Evolutionary conservation across 2,329 filamentous ascomycete species (phyloP).

Genomic region (Fusarium sp.): DNA sequence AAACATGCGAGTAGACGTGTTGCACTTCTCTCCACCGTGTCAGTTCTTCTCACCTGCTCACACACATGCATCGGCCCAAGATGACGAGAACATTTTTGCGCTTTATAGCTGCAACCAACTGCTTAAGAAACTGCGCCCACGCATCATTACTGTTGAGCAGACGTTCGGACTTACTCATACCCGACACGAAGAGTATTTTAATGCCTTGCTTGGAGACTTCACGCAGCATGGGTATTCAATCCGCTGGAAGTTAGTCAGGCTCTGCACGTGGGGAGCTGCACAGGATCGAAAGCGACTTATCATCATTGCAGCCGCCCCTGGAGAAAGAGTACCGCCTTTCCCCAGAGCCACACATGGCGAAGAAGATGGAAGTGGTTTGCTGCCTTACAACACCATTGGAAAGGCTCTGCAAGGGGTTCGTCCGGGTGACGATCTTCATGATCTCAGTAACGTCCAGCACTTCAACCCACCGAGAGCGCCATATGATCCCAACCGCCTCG

Average conservation of each 20-base stretch:
- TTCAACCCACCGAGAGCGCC: constrained; percentile 51
- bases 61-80: constrained; percentile 74
- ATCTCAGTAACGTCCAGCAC: constrained; percentile 49
- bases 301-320: constrained; percentile 73
- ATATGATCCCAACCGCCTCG: constrained; percentile 64
- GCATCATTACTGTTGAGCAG: constrained; percentile 83
- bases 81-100: constrained; percentile 76
- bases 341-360: constrained; percentile 71
- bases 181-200: constrained; percentile 68
- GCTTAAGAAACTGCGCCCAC: constrained; percentile 70
- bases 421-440: constrained; percentile 56
- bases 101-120: constrained; percentile 68
- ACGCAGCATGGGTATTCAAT: constrained; percentile 76
- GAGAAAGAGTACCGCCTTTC: constrained; percentile 76
- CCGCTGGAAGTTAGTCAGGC: constrained; percentile 72
- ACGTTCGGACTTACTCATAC: constrained; percentile 75
- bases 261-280: constrained; percentile 65
- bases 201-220: constrained; percentile 72
- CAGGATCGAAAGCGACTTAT: constrained; percentile 66
- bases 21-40: constrained; percentile 83
- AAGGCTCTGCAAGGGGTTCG: constrained; percentile 57
- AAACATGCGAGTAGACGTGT: constrained; percentile 69
- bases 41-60: constrained; percentile 81
- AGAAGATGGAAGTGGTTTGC: constrained; percentile 52
- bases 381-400: constrained; percentile 60